Evolutionary conservation across 306 rosid genomes (phyloP), one percentile per base, ranked within the genome.

Genomic region (Senna siamea): DNA sequence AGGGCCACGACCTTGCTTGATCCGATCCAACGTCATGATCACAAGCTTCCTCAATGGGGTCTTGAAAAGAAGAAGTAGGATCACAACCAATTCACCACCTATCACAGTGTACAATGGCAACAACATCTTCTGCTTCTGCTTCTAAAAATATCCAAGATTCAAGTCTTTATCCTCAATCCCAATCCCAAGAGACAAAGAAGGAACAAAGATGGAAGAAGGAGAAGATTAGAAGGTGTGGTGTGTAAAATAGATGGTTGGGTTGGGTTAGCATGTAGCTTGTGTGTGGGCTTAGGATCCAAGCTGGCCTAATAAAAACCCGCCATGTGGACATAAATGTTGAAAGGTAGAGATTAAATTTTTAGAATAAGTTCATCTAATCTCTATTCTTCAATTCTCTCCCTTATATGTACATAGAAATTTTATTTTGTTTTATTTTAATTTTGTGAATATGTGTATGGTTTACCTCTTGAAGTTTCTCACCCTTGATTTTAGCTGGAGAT

Each of bases 1-100:
- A 1, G 91, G 97, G 10, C 91, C 98, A 12, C 89, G 80, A 1
- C 98, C 98, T 0, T 86, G 92, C 91, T 93, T 93, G 17, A 89
- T 17, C 44, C 78, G 83, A 83, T 89, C 93, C 79, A 93, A 62
- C 7, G 65, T 44, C 20, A 93, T 7, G 13, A 93, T 83, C 23
- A 89, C 88, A 0, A 93, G 83, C 88, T 85, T 88, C 82, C 94
- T 85, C 56, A 85, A 34, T 11, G 96, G 96, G 11, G 87, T 79
- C 69, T 69, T 87, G 82, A 91, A 91, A 19, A 93, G 69, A 0
- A 93, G 80, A 32, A 70, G 76, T 15, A 88, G 18, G 40, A 91
- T 83, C 75, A 93, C 64, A 12, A 71, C 60, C 90, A 89, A 78
- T 79, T 93, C 71, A 17, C 53, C 74, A 32, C 72, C 74, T 73